Base-by-base conservation (phyloP, 1,139 yeast genomes). In the Scheffersomyces segobiensis region DNA sequence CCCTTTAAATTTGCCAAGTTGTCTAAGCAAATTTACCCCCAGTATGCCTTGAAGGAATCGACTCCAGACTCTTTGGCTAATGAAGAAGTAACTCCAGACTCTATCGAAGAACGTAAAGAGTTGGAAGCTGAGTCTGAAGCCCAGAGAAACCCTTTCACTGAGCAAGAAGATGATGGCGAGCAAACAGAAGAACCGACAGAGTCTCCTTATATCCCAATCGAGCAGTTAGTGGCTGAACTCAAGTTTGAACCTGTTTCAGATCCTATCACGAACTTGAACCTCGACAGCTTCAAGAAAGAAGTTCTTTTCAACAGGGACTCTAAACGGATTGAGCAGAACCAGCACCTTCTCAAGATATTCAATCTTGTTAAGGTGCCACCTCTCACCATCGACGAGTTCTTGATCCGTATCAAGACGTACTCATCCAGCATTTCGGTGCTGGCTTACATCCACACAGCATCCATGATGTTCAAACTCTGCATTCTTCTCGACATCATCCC, bases 371-470 rank as follows among this genome's bases (percentile, higher is more conserved):
- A 76, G 56, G 66, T 73, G 2, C 84, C 84, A 1, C 64, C 74
- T 6, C 62, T 80, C 49, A 63, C 79, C 26, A 66, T 79, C n/a
- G 75, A 71, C 52, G 71, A 77, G 54, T 80, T 77, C 63, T 67
- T 80, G 49, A 60, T 71, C 18, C 67, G 84, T 52, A 78, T 80
- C 53, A 74, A 75, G 57, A 79, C 80, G 1, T 80, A 80, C 63
- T 78, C 82, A 39, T 71, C 82, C 2, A 73, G 81, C 19, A 74
- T 77, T 2, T 78, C 83, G 6, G 77, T 76, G 2, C 70, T 74
- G 55, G 77, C 79, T 19, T 80, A 79, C 60, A 69, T 80, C 42
- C 83, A 80, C 65, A 71, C 82, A 2, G 79, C 82, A 1, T 75
- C 68, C 58, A 65, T 80, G 71, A 65, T 80, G 56, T 79, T 69